Percentiles rank a stretch among this genome's conserved stretches.
Conservation (phyloP, 163 green algal genomes). For the Scenedesmus sp. region DNA sequence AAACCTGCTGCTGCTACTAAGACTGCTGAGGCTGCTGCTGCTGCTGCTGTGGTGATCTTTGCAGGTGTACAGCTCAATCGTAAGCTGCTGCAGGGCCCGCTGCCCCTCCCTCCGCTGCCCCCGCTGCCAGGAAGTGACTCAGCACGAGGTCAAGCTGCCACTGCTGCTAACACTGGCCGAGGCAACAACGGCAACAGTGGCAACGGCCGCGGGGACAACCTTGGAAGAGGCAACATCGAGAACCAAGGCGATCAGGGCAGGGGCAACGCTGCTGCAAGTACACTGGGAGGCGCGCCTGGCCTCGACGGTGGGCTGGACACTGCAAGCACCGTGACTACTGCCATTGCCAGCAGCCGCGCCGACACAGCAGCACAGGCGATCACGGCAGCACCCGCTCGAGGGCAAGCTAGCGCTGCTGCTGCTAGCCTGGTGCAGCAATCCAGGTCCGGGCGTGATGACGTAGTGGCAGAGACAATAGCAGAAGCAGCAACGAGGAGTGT, state of each 20-base stretch:
- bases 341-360: not conserved
- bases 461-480: not conserved
- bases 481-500: not conserved
- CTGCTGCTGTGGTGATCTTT: not conserved
- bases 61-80: not conserved
- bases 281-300: not conserved
- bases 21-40: not conserved
- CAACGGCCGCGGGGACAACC: not conserved
- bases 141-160: not conserved
- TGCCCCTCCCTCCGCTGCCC: not conserved
- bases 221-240: not conserved
- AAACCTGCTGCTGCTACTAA: not conserved
- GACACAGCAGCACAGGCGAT: slow-evolving; percentile 28
- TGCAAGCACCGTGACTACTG: not conserved
- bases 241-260: not conserved
- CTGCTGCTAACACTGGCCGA: not conserved
- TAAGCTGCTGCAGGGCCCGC: not conserved
- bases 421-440: not conserved
- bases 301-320: not conserved
- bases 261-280: not conserved
- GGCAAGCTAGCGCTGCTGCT: not conserved
- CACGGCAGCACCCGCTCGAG: not conserved
- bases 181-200: not conserved
- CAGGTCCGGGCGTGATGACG: not conserved
- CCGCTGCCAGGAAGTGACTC: not conserved